Base-by-base conservation (phyloP, 805 yeast genomes). In the Wickerhamomyces pijperi region DNA sequence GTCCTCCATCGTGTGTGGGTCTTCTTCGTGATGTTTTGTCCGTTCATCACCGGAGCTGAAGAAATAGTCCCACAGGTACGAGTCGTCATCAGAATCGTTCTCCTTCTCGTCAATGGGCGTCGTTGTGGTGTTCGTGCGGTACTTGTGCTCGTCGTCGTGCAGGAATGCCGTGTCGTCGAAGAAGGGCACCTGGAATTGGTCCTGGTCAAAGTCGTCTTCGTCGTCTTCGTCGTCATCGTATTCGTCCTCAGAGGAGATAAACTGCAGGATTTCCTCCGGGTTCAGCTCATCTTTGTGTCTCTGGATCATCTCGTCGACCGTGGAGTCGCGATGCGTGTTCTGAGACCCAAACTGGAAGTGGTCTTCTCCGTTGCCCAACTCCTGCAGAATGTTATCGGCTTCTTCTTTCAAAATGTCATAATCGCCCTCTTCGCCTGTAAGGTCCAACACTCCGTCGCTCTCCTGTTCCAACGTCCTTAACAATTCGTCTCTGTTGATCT, bases 51-150 rank as follows among this genome's bases (percentile, higher is more conserved):
- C 53, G 8, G 72, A 64, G 18, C 70, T 65, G 54, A 83, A 78
- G 47, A 82, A 79, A 56, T 82, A 82, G 53, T 79, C 79, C 78
- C 87, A 75, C 32, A 83, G 61, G 50, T 81, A 78, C 4, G 82
- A 68, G 51, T 82, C 88, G 53, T 78, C 87, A 17, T 59, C 61
- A 35, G 53, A 48, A 37, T 47, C 49, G 16, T 36, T 42, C n/a
- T 36, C 38, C n/a, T 29, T 15, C 14, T 32, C 28, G 23, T 41
- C 36, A 18, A 35, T 16, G 19, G 17, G n/a, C 15, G 14, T 31
- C 14, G 19, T 25, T 21, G 25, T 21, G 6, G 25, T 21, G 29
- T 9, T 14, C 28, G 17, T 37, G 37, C 17, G 9, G 23, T 21
- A 21, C 9, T 21, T 21, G 23, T 21, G 23, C 23, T 21, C 9